Evolutionary conservation across 352 stramenopile species (phyloP), one percentile per base, ranked within the genome.

Genomic region (Aphanomyces astaci): DNA sequence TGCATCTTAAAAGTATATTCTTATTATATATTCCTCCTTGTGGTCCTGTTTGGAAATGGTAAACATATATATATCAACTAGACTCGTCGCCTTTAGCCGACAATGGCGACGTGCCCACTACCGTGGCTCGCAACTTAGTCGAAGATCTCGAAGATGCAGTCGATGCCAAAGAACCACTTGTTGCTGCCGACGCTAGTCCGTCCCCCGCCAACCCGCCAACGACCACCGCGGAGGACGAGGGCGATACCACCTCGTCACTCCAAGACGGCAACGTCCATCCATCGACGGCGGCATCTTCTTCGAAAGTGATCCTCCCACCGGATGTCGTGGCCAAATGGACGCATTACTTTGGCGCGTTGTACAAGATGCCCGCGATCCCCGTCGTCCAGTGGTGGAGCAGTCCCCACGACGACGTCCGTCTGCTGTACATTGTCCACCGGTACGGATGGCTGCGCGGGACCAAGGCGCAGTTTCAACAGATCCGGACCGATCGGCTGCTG

Each of bases 381-480:
- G 76, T 92, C 0, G 75, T 78, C 2, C 78, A 81, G 22, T 95
- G 87, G 87, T 95, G 87, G 87, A 77, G 89, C 45, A 78, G 84
- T 19, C 46, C 87, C 25, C 72, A 90, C 3, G 87, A 95, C 63
- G 87, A 95, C 49, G 73, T 90, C 19, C 64, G 87, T 27, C 70
- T 95, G 13, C 54, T 95, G 36, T 69, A 92, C 22, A 81, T 80
- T 57, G 71, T 95, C 11, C 79, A 86, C 73, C 75, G 73, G 19
- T 66, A 89, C 51, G 87, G 87, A 10, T 95, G 87, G 87, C 75
- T 89, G 13, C 86, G 82, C 7, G 74, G 66, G 7, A 79, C 81
- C 36, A 63, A 62, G 31, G 28, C 88, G 5, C 76, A 79, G 0
- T 59, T 62, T 0, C 66, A 73, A n/a, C 49, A 88, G 55, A 66